Evolutionary conservation across 345 rosid genomes (phyloP), one percentile per base, ranked within the genome.

Genomic region (Hibiscus tridactylites): DNA sequence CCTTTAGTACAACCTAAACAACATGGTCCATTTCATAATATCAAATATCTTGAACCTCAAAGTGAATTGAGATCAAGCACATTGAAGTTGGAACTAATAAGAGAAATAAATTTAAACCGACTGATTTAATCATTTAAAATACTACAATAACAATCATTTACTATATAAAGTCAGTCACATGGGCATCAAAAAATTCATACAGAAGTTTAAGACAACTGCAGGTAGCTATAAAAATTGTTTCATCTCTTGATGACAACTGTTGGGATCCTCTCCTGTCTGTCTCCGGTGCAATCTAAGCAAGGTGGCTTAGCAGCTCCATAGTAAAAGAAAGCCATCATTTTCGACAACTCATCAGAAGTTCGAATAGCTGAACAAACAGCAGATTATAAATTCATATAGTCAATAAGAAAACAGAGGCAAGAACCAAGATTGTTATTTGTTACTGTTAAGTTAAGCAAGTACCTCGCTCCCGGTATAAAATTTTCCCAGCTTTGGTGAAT

Each of bases 231-330:
- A 4, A 42, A 2, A 54, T 2, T 33, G 37, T 75, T 67, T 62
- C 39, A 50, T 29, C n/a, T 72, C 68, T 61, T 79, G 79, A 74
- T 50, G 50, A 79, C 44, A 63, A 86, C 75, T 70, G 76, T 76
- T 53, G 96, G 97, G 71, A 90, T 81, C 49, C 50, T 79, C 83
- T 93, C 96, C 65, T 85, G 85, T 61, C 71, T 71, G 61, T 76
- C 81, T 31, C 2, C 71, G 1, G 67, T 47, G 67, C 54, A 63
- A 72, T 70, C 75, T 71, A 93, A 74, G 76, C 86, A 90, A 60
- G 84, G 83, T 44, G 97, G 96, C 82, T 87, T 90, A 54, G 89
- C 88, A 71, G 91, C 98, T 81, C 98, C 96, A 59, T 90, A 91
- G 73, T 91, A 91, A 81, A 84, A 94, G 83, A 86, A 94, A 2